Percentiles rank a stretch among this genome's conserved stretches.
phyloP scores from a whole-genome alignment of 2,329 filamentous ascomycete species.

The Westerdykella sp. region DNA sequence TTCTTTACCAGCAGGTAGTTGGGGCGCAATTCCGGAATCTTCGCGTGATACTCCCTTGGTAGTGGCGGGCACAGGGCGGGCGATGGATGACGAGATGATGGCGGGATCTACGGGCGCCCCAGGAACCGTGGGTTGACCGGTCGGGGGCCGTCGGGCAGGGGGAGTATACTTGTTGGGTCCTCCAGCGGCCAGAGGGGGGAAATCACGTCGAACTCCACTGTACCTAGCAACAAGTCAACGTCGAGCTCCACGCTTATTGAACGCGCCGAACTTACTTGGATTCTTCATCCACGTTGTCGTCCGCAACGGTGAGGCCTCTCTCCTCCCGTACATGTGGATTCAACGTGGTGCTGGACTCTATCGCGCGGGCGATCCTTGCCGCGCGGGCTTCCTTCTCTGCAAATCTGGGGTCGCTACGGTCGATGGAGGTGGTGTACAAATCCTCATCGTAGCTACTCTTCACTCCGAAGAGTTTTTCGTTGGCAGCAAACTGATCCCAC shows the following conservation, averaged over 20 bases:
- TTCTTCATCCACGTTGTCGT: conserved; percentile 74
- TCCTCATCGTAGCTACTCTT: conserved; percentile 90
- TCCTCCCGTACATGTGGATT: conserved; percentile 89
- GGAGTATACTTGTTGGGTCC: conserved; percentile 76
- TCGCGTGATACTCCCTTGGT: conserved; percentile 20
- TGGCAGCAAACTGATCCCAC: conserved; percentile 94
- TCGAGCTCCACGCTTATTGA: background rate
- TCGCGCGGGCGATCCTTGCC: conserved; percentile 80
- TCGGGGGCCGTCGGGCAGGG: conserved; percentile 75
- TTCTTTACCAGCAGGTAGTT: conserved; percentile 3
- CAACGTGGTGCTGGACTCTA: conserved; percentile 66
- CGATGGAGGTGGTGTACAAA: conserved; percentile 86
- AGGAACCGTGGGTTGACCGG: conserved; percentile 64
- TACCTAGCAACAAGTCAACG: conserved; percentile 52
- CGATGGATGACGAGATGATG: conserved; percentile 81
- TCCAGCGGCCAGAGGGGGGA: conserved; percentile 58
- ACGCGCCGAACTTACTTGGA: conserved; percentile 60
- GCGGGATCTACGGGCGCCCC: conserved; percentile 79
- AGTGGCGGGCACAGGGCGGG: conserved; percentile 40
- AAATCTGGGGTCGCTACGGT: conserved; percentile 77
- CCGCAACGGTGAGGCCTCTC: conserved; percentile 60
- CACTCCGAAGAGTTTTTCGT: conserved; percentile 80
- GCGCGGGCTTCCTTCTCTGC: conserved; percentile 67
- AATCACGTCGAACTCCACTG: conserved; percentile 77
- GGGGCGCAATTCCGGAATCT: conserved; percentile 5